phyloP scores from a whole-genome alignment of 768 basidiomycete genomes.

The Xanthoconium purpureum region DNA sequence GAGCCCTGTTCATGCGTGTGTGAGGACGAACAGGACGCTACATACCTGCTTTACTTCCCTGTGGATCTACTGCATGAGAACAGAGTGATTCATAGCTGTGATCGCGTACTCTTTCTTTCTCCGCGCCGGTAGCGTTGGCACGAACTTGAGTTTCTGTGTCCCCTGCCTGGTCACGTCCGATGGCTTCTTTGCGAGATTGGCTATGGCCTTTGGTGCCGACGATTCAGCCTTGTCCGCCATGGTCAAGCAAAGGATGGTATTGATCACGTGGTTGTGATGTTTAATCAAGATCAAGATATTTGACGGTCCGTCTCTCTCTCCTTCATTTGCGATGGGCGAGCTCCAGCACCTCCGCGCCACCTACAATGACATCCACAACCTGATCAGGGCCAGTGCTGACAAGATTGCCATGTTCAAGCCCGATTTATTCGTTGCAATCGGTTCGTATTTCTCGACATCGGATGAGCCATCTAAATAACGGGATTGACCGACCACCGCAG shows the following conservation, averaged over 20 bases:
- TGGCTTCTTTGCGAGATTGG: slow-evolving; percentile 69
- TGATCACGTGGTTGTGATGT: slow-evolving; percentile 15
- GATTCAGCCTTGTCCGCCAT: slow-evolving; percentile 17
- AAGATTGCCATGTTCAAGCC: slow-evolving; percentile 83
- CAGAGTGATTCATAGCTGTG: slow-evolving; percentile 8
- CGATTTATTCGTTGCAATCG: slow-evolving; percentile 83
- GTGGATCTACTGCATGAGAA: slow-evolving; percentile 16
- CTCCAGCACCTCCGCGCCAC: slow-evolving; percentile 68
- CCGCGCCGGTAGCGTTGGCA: slow-evolving; percentile 70
- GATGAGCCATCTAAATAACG: not conserved
- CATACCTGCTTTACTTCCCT: slow-evolving; percentile 68
- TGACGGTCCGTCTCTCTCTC: not conserved
- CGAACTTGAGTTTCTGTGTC: slow-evolving; percentile 75
- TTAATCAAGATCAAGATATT: not conserved
- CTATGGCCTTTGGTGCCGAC: slow-evolving; percentile 59
- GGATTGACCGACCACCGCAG: slow-evolving; percentile 35
- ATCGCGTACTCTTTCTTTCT: slow-evolving; percentile 75
- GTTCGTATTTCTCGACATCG: slow-evolving; percentile 36
- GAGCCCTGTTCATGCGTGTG: slow-evolving; percentile 4
- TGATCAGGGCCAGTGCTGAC: slow-evolving; percentile 65
- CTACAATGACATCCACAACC: slow-evolving; percentile 91
- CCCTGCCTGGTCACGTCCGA: slow-evolving; percentile 72
- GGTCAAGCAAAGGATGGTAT: not conserved
- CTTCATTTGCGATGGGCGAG: slow-evolving; percentile 30
- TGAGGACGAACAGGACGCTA: slow-evolving; percentile 1